Percentiles rank a stretch among this genome's conserved stretches.
phyloP scores from a whole-genome alignment of 2,329 filamentous ascomycete genomes.

The Botryotinia globosa region DNA sequence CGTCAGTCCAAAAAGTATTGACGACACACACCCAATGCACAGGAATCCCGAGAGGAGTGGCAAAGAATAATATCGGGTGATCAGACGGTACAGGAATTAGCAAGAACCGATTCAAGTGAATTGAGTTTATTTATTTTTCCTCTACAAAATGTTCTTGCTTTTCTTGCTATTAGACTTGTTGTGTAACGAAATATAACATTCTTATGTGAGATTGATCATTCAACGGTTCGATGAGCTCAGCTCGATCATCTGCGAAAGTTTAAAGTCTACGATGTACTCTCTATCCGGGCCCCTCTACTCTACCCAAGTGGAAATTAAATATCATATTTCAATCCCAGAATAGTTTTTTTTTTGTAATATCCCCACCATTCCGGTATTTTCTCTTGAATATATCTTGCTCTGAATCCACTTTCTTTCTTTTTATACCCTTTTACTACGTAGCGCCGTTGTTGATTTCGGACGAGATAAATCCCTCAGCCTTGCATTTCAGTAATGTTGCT shows the following conservation, averaged over 20 bases:
- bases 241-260: neutral
- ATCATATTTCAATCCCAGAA: neutral
- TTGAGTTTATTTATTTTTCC: neutral
- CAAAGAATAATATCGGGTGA: neutral
- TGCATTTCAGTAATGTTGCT: constrained; percentile 16
- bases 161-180: neutral
- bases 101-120: constrained; percentile 6
- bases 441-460: constrained; percentile 7
- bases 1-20: neutral
- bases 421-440: constrained; percentile 2
- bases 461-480: constrained; percentile 11
- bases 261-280: neutral
- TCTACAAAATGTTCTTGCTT: neutral
- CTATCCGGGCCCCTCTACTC: neutral
- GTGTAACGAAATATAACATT: neutral
- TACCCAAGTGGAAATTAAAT: neutral
- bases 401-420: neutral
- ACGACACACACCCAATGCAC: neutral
- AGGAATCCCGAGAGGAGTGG: neutral
- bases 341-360: neutral
- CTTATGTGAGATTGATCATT: constrained; percentile 12
- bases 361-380: constrained; percentile 8
- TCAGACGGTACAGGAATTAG: neutral
- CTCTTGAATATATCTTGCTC: neutral
- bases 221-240: neutral